phyloP scores from a whole-genome alignment of 2,329 filamentous ascomycete species.

The Colletotrichum tabaci region DNA sequence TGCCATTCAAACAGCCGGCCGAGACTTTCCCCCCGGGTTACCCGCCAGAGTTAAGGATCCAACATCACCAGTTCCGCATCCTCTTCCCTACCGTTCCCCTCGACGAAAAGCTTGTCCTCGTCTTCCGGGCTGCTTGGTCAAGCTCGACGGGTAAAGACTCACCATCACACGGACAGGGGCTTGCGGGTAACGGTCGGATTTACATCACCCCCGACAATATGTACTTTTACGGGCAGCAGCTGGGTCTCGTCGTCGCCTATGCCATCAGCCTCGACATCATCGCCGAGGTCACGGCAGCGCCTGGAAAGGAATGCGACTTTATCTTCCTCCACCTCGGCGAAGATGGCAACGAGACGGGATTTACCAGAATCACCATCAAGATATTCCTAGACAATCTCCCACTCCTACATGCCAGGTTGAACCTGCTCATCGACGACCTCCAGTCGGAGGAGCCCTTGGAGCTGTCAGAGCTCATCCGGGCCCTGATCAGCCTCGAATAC shows the following conservation, averaged over 20 bases:
- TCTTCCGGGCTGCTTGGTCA: conserved; percentile 92
- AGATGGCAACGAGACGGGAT: conserved; percentile 73
- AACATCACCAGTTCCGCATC: conserved; percentile 93
- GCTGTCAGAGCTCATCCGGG: conserved; percentile 78
- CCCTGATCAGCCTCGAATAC: conserved; percentile 82
- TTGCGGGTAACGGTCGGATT: conserved; percentile 79
- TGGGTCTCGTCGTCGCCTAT: conserved; percentile 90
- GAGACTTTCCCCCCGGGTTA: conserved; percentile 82
- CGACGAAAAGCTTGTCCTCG: conserved; percentile 87
- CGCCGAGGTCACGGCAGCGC: conserved; percentile 89
- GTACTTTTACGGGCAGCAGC: conserved; percentile 97
- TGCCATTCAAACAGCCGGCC: conserved; percentile 51
- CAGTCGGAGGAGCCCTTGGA: conserved; percentile 79
- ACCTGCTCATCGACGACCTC: conserved; percentile 86
- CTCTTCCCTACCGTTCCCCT: conserved; percentile 86
- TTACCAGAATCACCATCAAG: conserved; percentile 87
- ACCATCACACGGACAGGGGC: conserved; percentile 59
- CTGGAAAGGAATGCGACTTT: conserved; percentile 93
- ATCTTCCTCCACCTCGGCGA: conserved; percentile 85
- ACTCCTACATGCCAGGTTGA: conserved; percentile 86
- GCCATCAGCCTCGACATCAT: conserved; percentile 82
- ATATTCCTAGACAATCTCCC: conserved; percentile 91
- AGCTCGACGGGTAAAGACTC: conserved; percentile 63
- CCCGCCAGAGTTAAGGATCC: conserved; percentile 84
- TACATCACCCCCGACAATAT: conserved; percentile 91